These are phyloP conservation scores for Nicotiana obtusifolia DNA, from an alignment of 257 asterid species.

Conservation along the genomic window DNA sequence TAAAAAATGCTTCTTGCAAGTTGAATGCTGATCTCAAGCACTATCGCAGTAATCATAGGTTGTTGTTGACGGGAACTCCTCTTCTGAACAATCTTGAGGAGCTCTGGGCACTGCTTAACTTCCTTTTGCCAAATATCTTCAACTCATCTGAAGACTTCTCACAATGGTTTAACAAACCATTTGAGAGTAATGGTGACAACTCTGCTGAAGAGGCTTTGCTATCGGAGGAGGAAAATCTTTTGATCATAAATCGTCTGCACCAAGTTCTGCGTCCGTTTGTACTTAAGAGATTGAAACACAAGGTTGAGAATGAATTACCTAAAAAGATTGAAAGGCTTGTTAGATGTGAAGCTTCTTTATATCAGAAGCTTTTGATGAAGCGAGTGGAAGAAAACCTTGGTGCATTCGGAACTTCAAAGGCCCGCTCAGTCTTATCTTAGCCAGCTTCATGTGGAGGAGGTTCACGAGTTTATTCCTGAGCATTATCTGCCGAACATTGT, in stretches of 20 bases:
- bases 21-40: conserved; percentile 95
- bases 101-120: conserved; percentile 97
- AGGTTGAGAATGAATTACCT: conserved; percentile 95
- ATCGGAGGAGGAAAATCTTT: conserved; percentile 99
- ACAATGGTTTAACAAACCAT: conserved; percentile 99
- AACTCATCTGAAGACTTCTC: conserved; percentile 98
- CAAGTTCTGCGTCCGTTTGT: conserved; percentile 99
- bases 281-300: conserved; percentile 93
- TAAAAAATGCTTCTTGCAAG: conserved; percentile 99
- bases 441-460: conserved; percentile 99
- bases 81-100: conserved; percentile 99
- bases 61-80: conserved; percentile 98
- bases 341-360: conserved; percentile 96
- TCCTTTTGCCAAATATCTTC: conserved; percentile 93
- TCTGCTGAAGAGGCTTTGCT: conserved; percentile 90
- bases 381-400: conserved; percentile 99
- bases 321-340: conserved; percentile 91
- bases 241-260: conserved; percentile 97
- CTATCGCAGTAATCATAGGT: conserved; percentile 89
- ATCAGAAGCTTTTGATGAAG: conserved; percentile 92
- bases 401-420: conserved; percentile 93
- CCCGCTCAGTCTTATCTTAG: conserved; percentile 95
- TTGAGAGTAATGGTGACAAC: conserved; percentile 87
- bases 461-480: conserved; percentile 78
- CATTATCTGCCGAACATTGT: conserved; percentile 82